Percentiles rank a stretch among this genome's conserved stretches.
Evolutionary conservation across 345 rosid genomes (phyloP).

Genomic region (Salix suchowensis): DNA sequence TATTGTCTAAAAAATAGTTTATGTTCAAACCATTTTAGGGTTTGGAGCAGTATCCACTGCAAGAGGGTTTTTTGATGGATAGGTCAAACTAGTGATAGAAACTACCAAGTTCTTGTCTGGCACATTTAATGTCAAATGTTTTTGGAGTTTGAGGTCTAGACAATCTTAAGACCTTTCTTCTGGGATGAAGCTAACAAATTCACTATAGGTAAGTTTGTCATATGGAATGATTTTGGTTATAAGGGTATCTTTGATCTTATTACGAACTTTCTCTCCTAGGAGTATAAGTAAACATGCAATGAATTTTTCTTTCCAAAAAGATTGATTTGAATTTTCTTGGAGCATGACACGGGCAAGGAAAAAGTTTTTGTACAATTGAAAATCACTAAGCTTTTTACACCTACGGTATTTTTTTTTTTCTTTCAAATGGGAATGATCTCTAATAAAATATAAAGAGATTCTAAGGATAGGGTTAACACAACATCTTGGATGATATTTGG

Average conservation of each 20-base stretch:
- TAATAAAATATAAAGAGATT: neutral
- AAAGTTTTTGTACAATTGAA: neutral
- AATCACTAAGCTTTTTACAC: neutral
- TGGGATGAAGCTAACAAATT: neutral
- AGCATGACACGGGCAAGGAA: neutral
- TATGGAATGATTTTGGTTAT: too few species aligned
- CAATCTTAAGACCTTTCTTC: neutral
- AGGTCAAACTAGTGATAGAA: neutral
- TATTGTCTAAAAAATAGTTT: too few species aligned
- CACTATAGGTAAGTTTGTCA: neutral
- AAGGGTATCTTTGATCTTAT: neutral
- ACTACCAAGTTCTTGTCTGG: neutral
- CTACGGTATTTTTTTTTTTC: neutral
- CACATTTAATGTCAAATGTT: rapidly evolving
- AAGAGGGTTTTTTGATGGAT: neutral
- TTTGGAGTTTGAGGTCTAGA: neutral
- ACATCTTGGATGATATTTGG: neutral
- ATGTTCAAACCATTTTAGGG: too few species aligned
- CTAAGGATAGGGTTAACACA: too few species aligned
- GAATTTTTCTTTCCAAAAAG: too few species aligned
- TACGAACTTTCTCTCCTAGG: neutral
- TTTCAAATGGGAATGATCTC: neutral
- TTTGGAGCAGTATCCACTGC: neutral
- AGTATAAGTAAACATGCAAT: too few species aligned
- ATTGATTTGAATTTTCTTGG: too few species aligned